Evolutionary conservation across 495 filamentous ascomycete species (phyloP).

Genomic region (Talaromyces thailandensis): DNA sequence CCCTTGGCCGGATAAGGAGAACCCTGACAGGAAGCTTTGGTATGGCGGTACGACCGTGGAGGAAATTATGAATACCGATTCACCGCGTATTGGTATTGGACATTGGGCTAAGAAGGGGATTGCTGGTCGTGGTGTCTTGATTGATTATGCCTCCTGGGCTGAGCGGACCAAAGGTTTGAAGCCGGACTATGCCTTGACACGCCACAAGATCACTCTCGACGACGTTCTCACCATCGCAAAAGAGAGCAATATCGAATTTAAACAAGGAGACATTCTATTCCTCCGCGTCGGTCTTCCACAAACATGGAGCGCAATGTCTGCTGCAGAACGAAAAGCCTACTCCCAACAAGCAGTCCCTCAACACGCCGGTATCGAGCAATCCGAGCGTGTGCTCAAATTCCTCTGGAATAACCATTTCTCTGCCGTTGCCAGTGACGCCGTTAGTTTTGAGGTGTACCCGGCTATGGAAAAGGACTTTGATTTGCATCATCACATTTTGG

Average conservation of each 20-base stretch:
- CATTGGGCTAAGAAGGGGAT: constrained; percentile 42
- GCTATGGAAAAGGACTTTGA: constrained; percentile 32
- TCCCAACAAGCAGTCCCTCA: constrained; percentile 33
- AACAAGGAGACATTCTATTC: constrained; percentile 59
- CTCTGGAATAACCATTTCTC: constrained; percentile 65
- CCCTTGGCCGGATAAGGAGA: constrained; percentile 25
- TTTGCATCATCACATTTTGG: constrained; percentile 58
- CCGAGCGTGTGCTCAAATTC: constrained; percentile 55
- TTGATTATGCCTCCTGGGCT: constrained; percentile 46
- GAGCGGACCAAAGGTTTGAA: constrained; percentile 31
- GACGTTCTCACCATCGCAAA: constrained; percentile 37
- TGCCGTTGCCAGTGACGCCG: constrained; percentile 54
- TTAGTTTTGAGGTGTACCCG: constrained; percentile 60
- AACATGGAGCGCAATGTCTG: constrained; percentile 34
- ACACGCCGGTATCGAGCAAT: constrained; percentile 54
- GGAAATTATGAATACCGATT: constrained; percentile 44
- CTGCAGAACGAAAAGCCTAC: constrained; percentile 25
- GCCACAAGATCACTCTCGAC: constrained; percentile 51
- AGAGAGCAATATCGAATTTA: constrained; percentile 51
- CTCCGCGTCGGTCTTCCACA: constrained; percentile 57
- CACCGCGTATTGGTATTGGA: constrained; percentile 42
- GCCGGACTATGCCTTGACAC: constrained; percentile 45
- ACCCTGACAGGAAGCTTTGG: constrained; percentile 31
- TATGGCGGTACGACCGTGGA: constrained; percentile 44
- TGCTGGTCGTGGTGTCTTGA: constrained; percentile 45